Base-by-base conservation (phyloP, 805 yeast species). In the Aciculoconidium aculeatum region DNA sequence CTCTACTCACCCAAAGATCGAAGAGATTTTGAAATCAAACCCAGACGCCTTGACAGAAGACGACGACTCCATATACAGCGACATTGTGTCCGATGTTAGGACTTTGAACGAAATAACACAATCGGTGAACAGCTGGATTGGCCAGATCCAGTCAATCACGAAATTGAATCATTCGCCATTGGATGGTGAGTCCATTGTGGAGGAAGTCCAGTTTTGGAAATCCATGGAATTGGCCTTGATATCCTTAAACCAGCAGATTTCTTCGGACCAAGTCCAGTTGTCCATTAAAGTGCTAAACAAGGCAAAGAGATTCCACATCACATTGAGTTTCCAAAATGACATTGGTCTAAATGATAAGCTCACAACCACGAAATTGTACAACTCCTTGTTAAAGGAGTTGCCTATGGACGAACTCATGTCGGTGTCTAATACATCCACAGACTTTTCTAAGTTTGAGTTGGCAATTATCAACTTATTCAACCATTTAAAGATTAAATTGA, bases 251-350 rank as follows among this genome's bases (percentile, higher is more conserved):
- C 60, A 62, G 1, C 95, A 86, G 46, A 52, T 83, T 1, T 51
- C 64, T 3, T 59, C 72, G 1, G 63, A 66, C 0, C 77, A 73
- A 19, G 72, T 85, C 1, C 57, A 53, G 12, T 49, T 70, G 6
- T 75, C 92, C 0, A 53, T 86, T 9, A 73, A 70, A 1, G 58
- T 82, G 0, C 60, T 88, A 32, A 72, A 73, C 35, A 58, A 67
- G 10, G 86, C 87, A 3, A 87, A 83, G 41, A 64, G 96, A 39
- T 83, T 78, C 46, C 94, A 83, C 48, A 78, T 85, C 1, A 78
- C 88, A 0, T 71, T 75, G n/a, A 68, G 80, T 19, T 80, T 83
- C 43, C 58, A 72, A 18, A 72, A 85, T 5, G 94, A 84, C 44
- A 75, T 81, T 2, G 84, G 85, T 0, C 53, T 90, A 12, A 53